Conservation (phyloP, 2,329 filamentous ascomycete species). For the Falciphora oryzae region DNA sequence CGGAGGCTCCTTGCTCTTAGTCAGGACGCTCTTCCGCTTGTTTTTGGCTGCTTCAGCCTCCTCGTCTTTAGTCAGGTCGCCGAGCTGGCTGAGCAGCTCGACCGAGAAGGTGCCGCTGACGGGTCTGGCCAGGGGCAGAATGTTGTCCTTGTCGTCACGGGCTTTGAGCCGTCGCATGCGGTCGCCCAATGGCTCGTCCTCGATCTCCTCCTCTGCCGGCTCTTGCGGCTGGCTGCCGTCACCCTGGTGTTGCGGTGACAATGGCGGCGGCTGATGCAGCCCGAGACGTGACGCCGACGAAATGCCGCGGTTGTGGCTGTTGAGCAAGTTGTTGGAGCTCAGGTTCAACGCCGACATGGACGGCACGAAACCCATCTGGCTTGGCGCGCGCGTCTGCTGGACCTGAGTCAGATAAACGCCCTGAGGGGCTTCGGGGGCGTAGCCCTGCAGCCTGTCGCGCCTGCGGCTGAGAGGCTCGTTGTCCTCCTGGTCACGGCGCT, state of each 20-base stretch:
- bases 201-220: constrained; percentile 37
- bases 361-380: constrained; percentile 6
- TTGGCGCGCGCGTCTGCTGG: constrained; percentile 5
- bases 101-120: constrained; percentile 62
- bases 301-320: constrained; percentile 8
- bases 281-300: constrained; percentile 9
- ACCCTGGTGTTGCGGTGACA: not conserved
- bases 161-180: constrained; percentile 60
- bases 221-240: constrained; percentile 15
- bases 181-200: constrained; percentile 62
- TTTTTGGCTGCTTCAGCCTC: constrained; percentile 22
- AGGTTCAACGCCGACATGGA: constrained; percentile 7
- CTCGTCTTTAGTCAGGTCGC: constrained; percentile 34
- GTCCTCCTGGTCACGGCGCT: constrained; percentile 80
- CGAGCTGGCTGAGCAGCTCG: constrained; percentile 63
- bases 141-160: constrained; percentile 41
- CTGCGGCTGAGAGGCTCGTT: constrained; percentile 81
- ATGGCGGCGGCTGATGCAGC: not conserved
- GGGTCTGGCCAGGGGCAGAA: constrained; percentile 48
- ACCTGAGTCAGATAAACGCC: constrained; percentile 20
- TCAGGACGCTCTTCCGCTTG: constrained; percentile 22
- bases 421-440: constrained; percentile 34
- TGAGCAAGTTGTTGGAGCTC: constrained; percentile 22
- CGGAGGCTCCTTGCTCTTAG: constrained; percentile 21
- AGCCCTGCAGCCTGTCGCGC: constrained; percentile 67